Conservation (phyloP, 495 filamentous ascomycete species). For the Gamarada debralockiae region DNA sequence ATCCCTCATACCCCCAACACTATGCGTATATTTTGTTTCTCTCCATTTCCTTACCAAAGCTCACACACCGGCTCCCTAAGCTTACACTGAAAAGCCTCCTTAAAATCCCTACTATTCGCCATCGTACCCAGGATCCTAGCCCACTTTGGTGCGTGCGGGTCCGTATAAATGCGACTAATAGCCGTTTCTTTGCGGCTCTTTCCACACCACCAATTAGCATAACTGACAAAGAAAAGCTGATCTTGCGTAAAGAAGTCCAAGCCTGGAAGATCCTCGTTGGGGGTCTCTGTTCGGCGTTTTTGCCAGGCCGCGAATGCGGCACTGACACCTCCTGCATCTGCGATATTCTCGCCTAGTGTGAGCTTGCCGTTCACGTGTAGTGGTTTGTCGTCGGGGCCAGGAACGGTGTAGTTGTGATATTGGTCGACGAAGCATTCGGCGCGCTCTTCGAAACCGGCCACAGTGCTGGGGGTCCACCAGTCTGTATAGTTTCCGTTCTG, state of each 20-base stretch:
- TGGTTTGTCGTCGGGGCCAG: conserved; percentile 47
- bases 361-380: conserved; percentile 64
- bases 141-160: conserved; percentile 61
- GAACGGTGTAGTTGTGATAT: conserved; percentile 60
- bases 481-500: conserved; percentile 61
- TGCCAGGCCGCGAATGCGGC: conserved; percentile 68
- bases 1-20: background rate
- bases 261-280: conserved; percentile 59
- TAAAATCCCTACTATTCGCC: conserved; percentile 65
- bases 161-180: conserved; percentile 51
- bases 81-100: conserved; percentile 62
- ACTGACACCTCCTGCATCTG: conserved; percentile 67
- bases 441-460: conserved; percentile 57
- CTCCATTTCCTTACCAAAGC: conserved; percentile 62
- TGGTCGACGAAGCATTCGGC: conserved; percentile 70
- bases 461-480: conserved; percentile 68
- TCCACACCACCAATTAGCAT: conserved; percentile 65
- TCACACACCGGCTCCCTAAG: conserved; percentile 63
- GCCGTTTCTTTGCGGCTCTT: conserved; percentile 56
- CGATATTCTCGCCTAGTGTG: conserved; percentile 73
- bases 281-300: conserved; percentile 41
- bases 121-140: conserved; percentile 60
- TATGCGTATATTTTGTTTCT: background rate
- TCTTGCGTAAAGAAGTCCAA: conserved; percentile 62
- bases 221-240: conserved; percentile 70